These are phyloP conservation scores for Talaromyces sp. DNA, from an alignment of 2,329 filamentous ascomycete species.

Conservation along the genomic window DNA sequence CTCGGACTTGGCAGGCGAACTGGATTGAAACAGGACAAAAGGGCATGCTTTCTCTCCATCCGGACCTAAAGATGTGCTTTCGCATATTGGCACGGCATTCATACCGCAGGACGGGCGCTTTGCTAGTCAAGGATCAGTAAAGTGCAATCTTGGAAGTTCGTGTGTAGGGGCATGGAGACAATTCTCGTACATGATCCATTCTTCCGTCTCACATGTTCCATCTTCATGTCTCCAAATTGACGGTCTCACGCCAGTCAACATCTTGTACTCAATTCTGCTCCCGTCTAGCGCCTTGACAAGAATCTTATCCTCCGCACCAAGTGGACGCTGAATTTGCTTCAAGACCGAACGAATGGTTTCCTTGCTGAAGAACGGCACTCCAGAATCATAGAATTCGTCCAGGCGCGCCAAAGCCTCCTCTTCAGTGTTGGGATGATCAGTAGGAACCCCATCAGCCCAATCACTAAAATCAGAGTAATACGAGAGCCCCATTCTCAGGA, in stretches of 20 bases:
- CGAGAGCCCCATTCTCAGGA: neutral
- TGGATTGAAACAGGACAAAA: constrained; percentile 3
- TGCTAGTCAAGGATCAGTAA: neutral
- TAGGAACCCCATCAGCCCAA: constrained; percentile 6
- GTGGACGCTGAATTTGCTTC: constrained; percentile 13
- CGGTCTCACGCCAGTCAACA: neutral
- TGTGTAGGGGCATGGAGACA: neutral
- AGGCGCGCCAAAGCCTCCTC: constrained; percentile 21
- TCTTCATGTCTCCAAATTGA: constrained; percentile 1
- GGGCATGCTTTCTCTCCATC: neutral
- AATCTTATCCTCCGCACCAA: constrained; percentile 18
- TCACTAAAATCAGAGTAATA: constrained; percentile 3
- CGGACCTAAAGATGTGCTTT: constrained; percentile 10
- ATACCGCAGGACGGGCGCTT: constrained; percentile 8
- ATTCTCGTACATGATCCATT: neutral
- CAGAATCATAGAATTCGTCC: constrained; percentile 19
- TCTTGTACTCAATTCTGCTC: constrained; percentile 8
- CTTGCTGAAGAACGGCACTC: constrained; percentile 28
- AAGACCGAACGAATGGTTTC: constrained; percentile 4
- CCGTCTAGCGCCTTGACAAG: constrained; percentile 16
- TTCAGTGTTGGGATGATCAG: constrained; percentile 9
- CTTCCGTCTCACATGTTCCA: neutral
- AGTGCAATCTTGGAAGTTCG: neutral
- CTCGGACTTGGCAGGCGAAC: neutral
- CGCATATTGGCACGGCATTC: constrained; percentile 9